A percentile compares a stretch with the other conserved stretches of the same genome.
phyloP scores from a whole-genome alignment of 176 grass and related monocot species.

The Aegilops sharonensis region DNA sequence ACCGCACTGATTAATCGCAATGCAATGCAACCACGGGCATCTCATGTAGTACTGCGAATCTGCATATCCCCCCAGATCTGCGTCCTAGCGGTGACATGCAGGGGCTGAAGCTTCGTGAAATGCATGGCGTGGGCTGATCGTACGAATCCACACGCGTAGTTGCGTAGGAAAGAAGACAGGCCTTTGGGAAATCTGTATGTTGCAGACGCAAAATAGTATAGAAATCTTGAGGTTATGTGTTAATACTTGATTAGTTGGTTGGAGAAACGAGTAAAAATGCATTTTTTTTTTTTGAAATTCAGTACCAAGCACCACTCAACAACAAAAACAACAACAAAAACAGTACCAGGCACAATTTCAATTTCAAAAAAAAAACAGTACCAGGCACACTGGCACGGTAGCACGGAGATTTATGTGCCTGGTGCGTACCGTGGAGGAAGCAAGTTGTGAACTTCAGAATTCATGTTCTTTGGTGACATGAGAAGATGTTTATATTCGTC shows the following conservation, averaged over 20 bases:
- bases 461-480: no score
- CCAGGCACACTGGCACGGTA: background rate
- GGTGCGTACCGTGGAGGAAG: background rate
- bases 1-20: conserved; percentile 31
- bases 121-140: background rate
- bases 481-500: background rate
- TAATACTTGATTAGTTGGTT: no score
- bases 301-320: no score
- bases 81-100: background rate
- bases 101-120: background rate
- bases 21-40: background rate
- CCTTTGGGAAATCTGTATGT: background rate
- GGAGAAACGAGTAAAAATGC: no score
- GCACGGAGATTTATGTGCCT: background rate
- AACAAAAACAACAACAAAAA: no score
- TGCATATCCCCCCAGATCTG: conserved; percentile 6
- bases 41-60: background rate
- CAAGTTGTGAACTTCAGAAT: background rate
- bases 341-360: no score
- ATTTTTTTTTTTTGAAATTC: no score
- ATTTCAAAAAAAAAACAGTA: no score
- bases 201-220: background rate
- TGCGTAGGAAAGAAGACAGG: background rate
- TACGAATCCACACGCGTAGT: background rate
- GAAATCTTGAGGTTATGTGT: no score